These are phyloP conservation scores for Teunomyces pallodes DNA, from an alignment of 805 yeast genomes.

Conservation along the genomic window DNA sequence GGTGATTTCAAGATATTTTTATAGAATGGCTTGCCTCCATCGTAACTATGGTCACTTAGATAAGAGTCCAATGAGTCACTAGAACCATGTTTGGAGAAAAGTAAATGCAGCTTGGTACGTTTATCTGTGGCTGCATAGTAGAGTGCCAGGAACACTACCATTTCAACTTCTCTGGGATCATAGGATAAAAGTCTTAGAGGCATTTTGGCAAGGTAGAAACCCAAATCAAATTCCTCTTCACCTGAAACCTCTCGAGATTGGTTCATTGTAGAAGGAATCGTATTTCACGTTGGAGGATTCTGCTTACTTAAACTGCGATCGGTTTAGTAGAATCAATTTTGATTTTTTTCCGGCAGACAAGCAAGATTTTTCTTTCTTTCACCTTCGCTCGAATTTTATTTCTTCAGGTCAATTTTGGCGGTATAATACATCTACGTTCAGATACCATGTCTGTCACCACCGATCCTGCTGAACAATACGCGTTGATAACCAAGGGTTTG, in stretches of 20 bases:
- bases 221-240: slow-evolving; percentile 9
- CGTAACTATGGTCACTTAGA: too few relatives aligned
- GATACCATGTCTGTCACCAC: slow-evolving; percentile 23
- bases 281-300: not conserved
- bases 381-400: not conserved
- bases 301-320: not conserved
- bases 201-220: slow-evolving; percentile 23
- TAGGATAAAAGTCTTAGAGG: slow-evolving; percentile 18
- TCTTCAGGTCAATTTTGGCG: not conserved
- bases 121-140: slow-evolving; percentile 24
- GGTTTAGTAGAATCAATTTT: not conserved
- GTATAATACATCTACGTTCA: not conserved
- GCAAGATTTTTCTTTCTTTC: not conserved
- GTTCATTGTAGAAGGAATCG: not conserved
- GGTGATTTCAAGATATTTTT: not conserved
- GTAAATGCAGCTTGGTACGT: slow-evolving; percentile 10
- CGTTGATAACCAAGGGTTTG: slow-evolving; percentile 76
- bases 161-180: slow-evolving; percentile 11
- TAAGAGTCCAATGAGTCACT: too few relatives aligned
- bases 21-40: not conserved
- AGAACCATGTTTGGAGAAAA: slow-evolving; percentile 11
- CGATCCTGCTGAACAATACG: slow-evolving; percentile 63
- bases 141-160: slow-evolving; percentile 26
- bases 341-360: not conserved
- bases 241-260: not conserved